These are phyloP conservation scores for Aspergillus aculeatus DNA, from an alignment of 2,329 filamentous ascomycete genomes.

Conservation along the genomic window DNA sequence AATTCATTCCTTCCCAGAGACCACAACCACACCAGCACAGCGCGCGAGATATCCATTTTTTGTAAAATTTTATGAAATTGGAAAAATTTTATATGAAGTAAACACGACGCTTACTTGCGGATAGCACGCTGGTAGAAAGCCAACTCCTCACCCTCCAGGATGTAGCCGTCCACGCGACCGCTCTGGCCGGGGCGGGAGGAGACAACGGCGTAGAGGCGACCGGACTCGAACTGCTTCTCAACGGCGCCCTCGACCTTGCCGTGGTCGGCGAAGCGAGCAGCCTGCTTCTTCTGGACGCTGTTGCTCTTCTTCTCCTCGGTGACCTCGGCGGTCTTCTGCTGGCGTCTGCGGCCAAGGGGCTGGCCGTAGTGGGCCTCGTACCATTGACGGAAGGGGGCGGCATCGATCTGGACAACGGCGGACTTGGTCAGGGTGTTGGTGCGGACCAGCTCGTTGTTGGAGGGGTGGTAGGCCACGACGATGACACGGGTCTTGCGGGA, in stretches of 20 bases:
- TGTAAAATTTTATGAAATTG: constrained; percentile 30
- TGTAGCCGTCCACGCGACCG: constrained; percentile 93
- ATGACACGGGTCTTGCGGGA: constrained; percentile 99
- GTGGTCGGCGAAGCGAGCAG: constrained; percentile 71
- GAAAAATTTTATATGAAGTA: constrained; percentile 6
- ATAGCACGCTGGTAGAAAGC: constrained; percentile 99
- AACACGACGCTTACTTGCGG: constrained; percentile 73
- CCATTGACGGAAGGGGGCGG: constrained; percentile 99
- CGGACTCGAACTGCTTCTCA: constrained; percentile 99
- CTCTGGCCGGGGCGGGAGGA: constrained; percentile 94
- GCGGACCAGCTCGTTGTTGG: constrained; percentile 99
- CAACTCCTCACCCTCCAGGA: constrained; percentile 98
- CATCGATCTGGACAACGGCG: constrained; percentile 98
- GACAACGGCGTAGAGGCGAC: constrained; percentile 92
- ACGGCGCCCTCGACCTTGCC: constrained; percentile 92
- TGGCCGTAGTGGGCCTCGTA: constrained; percentile 99
- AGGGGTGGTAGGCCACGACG: constrained; percentile 96
- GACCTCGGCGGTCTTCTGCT: constrained; percentile 65
- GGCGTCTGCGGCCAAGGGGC: constrained; percentile 82
- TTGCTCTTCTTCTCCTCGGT: constrained; percentile 85
- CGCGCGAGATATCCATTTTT: neutral
- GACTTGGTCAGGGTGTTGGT: constrained; percentile 99
- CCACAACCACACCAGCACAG: neutral
- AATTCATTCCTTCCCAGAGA: neutral
- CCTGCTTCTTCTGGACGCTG: constrained; percentile 94